Base-by-base conservation (phyloP, 2,329 filamentous ascomycete genomes). In the Rhynchosporium secalis region DNA sequence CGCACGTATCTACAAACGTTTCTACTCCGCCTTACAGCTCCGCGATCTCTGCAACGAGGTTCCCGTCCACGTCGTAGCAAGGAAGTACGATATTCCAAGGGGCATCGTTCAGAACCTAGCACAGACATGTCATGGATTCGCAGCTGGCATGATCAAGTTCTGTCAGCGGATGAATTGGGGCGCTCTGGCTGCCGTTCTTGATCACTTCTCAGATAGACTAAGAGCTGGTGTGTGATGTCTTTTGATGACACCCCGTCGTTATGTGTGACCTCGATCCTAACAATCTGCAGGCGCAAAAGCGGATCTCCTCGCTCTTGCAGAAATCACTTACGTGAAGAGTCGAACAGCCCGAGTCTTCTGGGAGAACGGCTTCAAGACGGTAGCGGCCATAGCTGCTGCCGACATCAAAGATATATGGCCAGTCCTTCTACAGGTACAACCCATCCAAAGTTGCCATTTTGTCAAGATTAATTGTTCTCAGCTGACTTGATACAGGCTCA, bases 71-170 rank as follows among this genome's bases (percentile, higher is more conserved):
- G 76, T 80, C 2, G 87, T 92, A 33, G 86, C 89, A 31, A 79
- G 80, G 15, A 91, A 90, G 71, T 93, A 91, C 72, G 83, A 85
- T 64, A 84, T 86, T 63, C 85, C 88, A 8, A 83, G 90, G 26
- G 90, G 89, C 1, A 81, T 83, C 4, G 84, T 92, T 10, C 90
- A 93, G 74, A 89, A 81, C 26, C 78, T 92, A 1, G 84, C 88
- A 2, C 88, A 91, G 69, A 89, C 86, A 1, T 92, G 89, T 67
- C 86, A 91, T 66, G 90, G 90, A 0, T 93, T 92, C 70, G 90
- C 89, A 3, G 87, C 88, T 1, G 89, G 89, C 3, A 91, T 92
- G 80, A 85, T 92, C 63, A 91, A 90, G 67, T 92, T 92, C 71
- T 92, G 89, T 71, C 82, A 91, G 67, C 81, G 85, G 20, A 91